Percentiles rank a stretch among this genome's conserved stretches.
phyloP scores from a whole-genome alignment of 2,329 filamentous ascomycete genomes.

The Knufia petricola region DNA sequence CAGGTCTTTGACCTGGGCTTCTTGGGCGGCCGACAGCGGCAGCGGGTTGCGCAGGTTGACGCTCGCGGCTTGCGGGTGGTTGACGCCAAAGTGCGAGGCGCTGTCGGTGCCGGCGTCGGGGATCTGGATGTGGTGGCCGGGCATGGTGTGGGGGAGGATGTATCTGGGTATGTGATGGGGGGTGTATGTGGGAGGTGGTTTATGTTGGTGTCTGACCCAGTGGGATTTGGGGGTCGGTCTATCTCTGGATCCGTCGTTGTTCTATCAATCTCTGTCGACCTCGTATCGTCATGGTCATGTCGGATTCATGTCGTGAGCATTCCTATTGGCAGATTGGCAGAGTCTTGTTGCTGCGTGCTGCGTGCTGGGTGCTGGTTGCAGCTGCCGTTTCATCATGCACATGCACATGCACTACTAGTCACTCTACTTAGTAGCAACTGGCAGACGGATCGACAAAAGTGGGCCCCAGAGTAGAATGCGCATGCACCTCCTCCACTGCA shows the following conservation, averaged over 20 bases:
- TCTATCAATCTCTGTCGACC: neutral
- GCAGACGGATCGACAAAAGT: no score
- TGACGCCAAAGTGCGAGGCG: slow-evolving; percentile 10
- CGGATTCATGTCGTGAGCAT: slow-evolving; percentile 2
- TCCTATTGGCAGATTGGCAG: no score
- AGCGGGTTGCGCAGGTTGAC: slow-evolving; percentile 57
- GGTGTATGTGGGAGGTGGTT: neutral
- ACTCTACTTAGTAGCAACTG: no score
- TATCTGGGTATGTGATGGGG: neutral
- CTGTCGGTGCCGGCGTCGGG: slow-evolving; percentile 16
- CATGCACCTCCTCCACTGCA: no score
- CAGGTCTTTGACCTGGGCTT: slow-evolving; percentile 69
- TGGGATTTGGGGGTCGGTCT: neutral
- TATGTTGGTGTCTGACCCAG: neutral
- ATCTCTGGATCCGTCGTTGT: slow-evolving; percentile 1
- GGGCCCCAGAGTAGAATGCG: neutral
- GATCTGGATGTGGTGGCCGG: slow-evolving; percentile 22
- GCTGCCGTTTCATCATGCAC: neutral
- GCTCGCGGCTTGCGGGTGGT: slow-evolving; percentile 5
- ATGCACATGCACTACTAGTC: no score
- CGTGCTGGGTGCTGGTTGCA: neutral
- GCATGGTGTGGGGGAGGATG: slow-evolving; percentile 11
- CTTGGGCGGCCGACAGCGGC: slow-evolving; percentile 71
- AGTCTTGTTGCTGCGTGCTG: no score
- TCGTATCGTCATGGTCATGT: neutral